Evolutionary conservation across 345 rosid species (phyloP).

Genomic region (Lagerstroemia speciosa): DNA sequence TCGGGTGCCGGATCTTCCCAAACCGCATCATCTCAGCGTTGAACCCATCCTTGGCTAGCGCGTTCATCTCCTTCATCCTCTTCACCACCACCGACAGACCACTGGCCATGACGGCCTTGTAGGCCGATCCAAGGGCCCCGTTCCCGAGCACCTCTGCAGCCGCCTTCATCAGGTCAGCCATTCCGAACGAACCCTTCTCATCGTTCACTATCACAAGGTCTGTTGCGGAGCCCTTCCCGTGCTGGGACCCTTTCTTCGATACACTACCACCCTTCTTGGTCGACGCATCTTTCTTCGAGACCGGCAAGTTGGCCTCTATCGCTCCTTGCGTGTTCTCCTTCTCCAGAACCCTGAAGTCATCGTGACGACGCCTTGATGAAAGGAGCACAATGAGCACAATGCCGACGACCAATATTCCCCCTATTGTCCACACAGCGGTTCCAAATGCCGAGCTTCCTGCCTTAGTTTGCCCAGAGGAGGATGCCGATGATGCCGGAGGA

Average conservation of each 20-base stretch:
- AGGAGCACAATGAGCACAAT: conserved; percentile 18
- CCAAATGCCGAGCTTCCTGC: background rate
- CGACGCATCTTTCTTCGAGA: conserved; percentile 25
- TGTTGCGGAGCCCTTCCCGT: conserved; percentile 17
- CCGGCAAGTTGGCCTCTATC: conserved; percentile 45
- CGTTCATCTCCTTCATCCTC: conserved; percentile 56
- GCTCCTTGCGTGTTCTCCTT: conserved; percentile 5
- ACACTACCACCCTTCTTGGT: conserved; percentile 21
- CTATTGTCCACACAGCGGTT: conserved; percentile 17
- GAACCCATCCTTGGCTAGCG: conserved; percentile 37
- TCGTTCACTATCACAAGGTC: conserved; percentile 48
- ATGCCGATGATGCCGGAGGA: background rate
- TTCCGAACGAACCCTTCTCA: conserved; percentile 51
- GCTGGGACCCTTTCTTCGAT: conserved; percentile 17
- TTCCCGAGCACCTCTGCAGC: conserved; percentile 69
- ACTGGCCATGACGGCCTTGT: conserved; percentile 44
- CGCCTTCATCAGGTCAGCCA: conserved; percentile 73
- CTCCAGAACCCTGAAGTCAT: conserved; percentile 8
- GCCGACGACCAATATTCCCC: conserved; percentile 28
- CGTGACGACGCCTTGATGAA: conserved; percentile 16
- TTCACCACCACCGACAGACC: conserved; percentile 62
- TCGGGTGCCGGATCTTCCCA: conserved; percentile 40
- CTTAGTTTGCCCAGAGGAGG: background rate
- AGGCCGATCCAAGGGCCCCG: conserved; percentile 49
- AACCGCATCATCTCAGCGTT: conserved; percentile 40